A percentile compares a stretch with the other conserved stretches of the same genome.
Evolutionary conservation across 441 rosid species (phyloP).

Genomic region (Populus trichocarpa): DNA sequence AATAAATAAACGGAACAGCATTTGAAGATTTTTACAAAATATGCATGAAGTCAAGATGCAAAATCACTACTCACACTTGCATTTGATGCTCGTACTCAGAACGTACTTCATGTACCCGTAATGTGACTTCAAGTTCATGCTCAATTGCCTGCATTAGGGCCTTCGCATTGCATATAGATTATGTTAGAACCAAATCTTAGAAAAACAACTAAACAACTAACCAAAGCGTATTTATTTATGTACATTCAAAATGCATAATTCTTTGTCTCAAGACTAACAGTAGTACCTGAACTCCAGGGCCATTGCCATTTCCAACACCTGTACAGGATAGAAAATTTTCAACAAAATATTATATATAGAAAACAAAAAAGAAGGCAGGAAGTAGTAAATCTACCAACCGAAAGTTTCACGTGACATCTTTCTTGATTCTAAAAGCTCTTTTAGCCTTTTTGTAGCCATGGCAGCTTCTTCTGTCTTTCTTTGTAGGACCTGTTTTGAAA

Average conservation of each 20-base stretch:
- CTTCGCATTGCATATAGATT: constrained; percentile 37
- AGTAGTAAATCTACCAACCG: constrained; percentile 29
- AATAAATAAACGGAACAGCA: neutral
- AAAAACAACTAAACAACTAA: neutral
- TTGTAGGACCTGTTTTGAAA: constrained; percentile 68
- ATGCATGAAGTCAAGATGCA: neutral
- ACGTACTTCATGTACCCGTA: constrained; percentile 93
- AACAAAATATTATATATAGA: constrained; percentile 14
- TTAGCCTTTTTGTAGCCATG: constrained; percentile 90
- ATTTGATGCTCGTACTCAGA: constrained; percentile 84
- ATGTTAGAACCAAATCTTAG: constrained; percentile 9
- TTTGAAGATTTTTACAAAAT: neutral
- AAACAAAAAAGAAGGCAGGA: constrained; percentile 13
- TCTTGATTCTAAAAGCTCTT: constrained; percentile 84
- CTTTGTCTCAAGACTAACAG: constrained; percentile 4
- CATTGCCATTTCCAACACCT: constrained; percentile 62
- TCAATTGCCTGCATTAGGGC: constrained; percentile 87
- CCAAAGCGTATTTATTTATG: neutral
- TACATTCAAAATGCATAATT: constrained; percentile 5
- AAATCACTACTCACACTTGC: constrained; percentile 73
- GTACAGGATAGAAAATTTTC: constrained; percentile 16
- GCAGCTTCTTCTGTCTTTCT: constrained; percentile 98
- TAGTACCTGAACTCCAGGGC: constrained; percentile 81
- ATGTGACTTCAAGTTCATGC: constrained; percentile 94
- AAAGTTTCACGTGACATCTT: constrained; percentile 68